Evolutionary conservation across 2,329 filamentous ascomycete genomes (phyloP).

Genomic region (Paraconiothyrium sp.): DNA sequence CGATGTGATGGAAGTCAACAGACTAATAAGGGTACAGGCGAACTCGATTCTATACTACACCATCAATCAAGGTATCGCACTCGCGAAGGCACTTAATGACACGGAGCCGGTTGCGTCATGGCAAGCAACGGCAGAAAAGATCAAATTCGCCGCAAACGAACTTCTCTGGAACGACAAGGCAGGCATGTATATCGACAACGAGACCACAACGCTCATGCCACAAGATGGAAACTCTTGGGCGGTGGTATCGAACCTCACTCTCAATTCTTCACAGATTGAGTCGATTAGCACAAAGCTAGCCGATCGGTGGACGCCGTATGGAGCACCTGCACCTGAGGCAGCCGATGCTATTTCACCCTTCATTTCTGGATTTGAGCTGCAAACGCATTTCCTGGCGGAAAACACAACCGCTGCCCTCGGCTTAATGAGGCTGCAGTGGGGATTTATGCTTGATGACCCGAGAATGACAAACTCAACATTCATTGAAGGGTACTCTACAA

Average conservation of each 20-base stretch:
- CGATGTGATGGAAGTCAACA: not conserved
- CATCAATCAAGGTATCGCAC: conserved; percentile 61
- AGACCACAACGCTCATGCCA: conserved; percentile 60
- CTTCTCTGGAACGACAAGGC: conserved; percentile 60
- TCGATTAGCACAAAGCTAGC: conserved; percentile 47
- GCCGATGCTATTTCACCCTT: conserved; percentile 59
- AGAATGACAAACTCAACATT: conserved; percentile 64
- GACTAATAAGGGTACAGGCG: conserved; percentile 33
- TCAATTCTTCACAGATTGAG: conserved; percentile 37
- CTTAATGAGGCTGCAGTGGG: conserved; percentile 61
- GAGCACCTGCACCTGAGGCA: conserved; percentile 60
- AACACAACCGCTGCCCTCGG: conserved; percentile 53
- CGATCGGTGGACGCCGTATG: conserved; percentile 53
- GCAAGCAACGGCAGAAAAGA: conserved; percentile 52
- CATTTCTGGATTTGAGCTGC: conserved; percentile 58
- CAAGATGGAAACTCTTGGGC: conserved; percentile 58
- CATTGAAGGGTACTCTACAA: conserved; percentile 60
- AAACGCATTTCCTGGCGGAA: conserved; percentile 55
- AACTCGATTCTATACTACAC: conserved; percentile 61
- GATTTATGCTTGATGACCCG: conserved; percentile 65
- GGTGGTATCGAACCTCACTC: conserved; percentile 51
- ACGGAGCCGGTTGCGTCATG: conserved; percentile 52
- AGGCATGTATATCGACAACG: conserved; percentile 66
- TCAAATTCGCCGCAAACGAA: conserved; percentile 58
- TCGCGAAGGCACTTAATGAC: conserved; percentile 61